Base-by-base conservation (phyloP, 805 yeast genomes). In the Monosporozyma aquatica region DNA sequence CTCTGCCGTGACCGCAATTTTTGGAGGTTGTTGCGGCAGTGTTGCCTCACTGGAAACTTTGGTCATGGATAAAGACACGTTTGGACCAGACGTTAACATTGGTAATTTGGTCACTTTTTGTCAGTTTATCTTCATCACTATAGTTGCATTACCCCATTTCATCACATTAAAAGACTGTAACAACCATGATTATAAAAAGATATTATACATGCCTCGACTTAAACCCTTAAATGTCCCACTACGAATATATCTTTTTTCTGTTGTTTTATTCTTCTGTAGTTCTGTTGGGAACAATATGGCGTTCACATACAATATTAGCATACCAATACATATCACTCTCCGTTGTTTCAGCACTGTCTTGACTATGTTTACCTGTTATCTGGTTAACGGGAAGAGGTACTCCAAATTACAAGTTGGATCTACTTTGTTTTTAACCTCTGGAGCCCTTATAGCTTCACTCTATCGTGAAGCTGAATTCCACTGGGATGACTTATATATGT, bases 21-120 rank as follows among this genome's bases (percentile, higher is more conserved):
- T 80, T 53, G 82, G 84, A 0, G 87, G 89, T 3, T 82, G 92
- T 56, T 83, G 92, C 55, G 64, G 77, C 25, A 83, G 80, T 56
- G 87, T 80, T 23, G 65, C 74, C 44, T 69, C 82, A 1, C 61
- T 82, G 40, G 92, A 83, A 55, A 56, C 67, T 21, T 61, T 82
- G 14, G 58, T 80, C 1, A 55, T 39, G 17, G 42, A 42, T 22
- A 42, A 38, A 11, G 13, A 24, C 13, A 37, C 28, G 7, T 25
- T 26, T 17, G 35, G 7, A 5, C 35, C 17, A 18, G 53, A 63
- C 20, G 55, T 72, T 1, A 55, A 55, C 36, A 53, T 66, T 7
- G 81, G 82, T 3, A 65, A 67, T 18, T 58, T 79, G 11, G 63
- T 82, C 9, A 82, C 90, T 1, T 73, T 80, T 41, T 47, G 55